Base-by-base conservation (phyloP, 192 early-diverging fungal species). In the Cladochytrium replicatum region DNA sequence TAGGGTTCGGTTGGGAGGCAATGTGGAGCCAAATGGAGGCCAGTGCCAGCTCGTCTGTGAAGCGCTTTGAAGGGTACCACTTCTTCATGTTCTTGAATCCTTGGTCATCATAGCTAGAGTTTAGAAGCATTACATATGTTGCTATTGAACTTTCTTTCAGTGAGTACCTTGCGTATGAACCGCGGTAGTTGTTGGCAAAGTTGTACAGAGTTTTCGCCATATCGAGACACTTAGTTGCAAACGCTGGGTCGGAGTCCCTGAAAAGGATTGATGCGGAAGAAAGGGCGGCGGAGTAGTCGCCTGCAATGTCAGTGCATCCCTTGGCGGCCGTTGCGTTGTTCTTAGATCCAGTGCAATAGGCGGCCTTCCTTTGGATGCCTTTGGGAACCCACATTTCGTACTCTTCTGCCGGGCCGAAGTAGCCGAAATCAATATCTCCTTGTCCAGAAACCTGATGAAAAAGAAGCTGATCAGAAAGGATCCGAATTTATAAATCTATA, bases 351-450 rank as follows among this genome's bases (percentile, higher is more conserved):
- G n/a, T n/a, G 32, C 59, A 61, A 45, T 61, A 61, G 28, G 27
- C 54, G 21, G 55, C 55, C 1, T 15, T 13, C 11, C 60, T 38
- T 1, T 27, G 25, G 2, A 9, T 1, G 4, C 31, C 37, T 2
- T 6, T 8, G 2, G 60, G 54, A 6, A 50, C 55, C 29, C 60
- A 52, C 46, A 32, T 9, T 32, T 29, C 15, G 27, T 57, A 61
- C 27, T 60, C 55, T 38, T 62, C 60, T 3, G 60, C 54, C 5
- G 60, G 60, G 2, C 60, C 60, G 32, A 51, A 58, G 48, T 62
- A 62, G 9, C 54, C 54, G 29, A 62, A 62, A 41, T 62, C 60
- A 9, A 60, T 31, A 30, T 61, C 60, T n/a, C n/a, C n/a, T n/a
- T n/a, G n/a, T n/a, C n/a, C n/a, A n/a, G n/a, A n/a, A n/a, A n/a